A percentile compares a stretch with the other conserved stretches of the same genome.
Evolutionary conservation across 2,329 filamentous ascomycete species (phyloP).

Genomic region (Hypoxylon rubiginosum): DNA sequence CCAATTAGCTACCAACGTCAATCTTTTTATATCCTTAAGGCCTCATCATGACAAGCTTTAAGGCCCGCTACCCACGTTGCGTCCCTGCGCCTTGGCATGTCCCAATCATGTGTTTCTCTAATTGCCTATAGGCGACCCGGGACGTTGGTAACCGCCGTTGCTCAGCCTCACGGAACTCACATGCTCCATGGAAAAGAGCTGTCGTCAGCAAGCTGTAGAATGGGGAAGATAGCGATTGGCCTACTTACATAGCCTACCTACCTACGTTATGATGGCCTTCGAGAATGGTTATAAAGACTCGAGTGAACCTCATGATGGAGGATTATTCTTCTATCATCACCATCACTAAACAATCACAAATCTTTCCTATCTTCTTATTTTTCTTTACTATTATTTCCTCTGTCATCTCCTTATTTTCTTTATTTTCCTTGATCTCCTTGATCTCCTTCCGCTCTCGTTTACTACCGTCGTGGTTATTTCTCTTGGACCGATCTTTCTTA

Average conservation of each 20-base stretch:
- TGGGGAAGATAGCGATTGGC: slow-evolving; percentile 9
- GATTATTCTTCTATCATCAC: slow-evolving; percentile 7
- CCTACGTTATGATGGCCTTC: neutral
- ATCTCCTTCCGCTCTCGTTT: slow-evolving; percentile 21
- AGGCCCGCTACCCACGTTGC: neutral
- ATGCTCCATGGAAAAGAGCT: slow-evolving; percentile 14
- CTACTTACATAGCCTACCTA: slow-evolving; percentile 1
- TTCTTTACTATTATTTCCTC: slow-evolving; percentile 27
- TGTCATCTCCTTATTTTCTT: slow-evolving; percentile 24
- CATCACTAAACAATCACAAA: slow-evolving; percentile 23
- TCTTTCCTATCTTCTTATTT: slow-evolving; percentile 33
- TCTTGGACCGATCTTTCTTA: slow-evolving; percentile 8
- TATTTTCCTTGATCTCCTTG: no score
- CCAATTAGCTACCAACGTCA: neutral
- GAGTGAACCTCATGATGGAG: slow-evolving; percentile 15
- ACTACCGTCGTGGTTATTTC: slow-evolving; percentile 4
- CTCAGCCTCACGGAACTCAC: slow-evolving; percentile 36
- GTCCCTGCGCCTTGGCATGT: neutral
- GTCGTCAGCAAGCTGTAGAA: neutral
- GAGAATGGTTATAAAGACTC: slow-evolving; percentile 34
- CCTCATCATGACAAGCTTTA: slow-evolving; percentile 1
- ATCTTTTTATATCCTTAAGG: slow-evolving; percentile 27
- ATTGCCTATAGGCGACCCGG: slow-evolving; percentile 23
- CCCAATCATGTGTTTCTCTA: slow-evolving; percentile 23
- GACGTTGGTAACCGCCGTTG: slow-evolving; percentile 20